These are phyloP conservation scores for Coniella vitis DNA, from an alignment of 2,329 filamentous ascomycete genomes.

Conservation along the genomic window DNA sequence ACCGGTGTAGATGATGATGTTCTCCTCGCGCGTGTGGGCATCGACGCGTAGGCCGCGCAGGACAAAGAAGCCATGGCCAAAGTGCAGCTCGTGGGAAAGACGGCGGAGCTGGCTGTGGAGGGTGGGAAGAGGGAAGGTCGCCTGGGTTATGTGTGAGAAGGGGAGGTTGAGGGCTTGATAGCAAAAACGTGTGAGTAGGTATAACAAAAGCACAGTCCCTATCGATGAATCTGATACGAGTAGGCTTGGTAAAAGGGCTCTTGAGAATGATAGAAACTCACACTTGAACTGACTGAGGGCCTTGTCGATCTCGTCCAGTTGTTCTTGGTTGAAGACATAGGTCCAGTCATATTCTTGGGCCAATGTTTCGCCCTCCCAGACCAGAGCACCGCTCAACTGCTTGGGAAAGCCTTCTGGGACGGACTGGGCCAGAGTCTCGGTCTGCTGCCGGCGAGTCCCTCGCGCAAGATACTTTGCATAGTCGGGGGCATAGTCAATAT, in stretches of 20 bases:
- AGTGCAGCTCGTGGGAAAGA: conserved; percentile 48
- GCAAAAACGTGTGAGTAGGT: neutral
- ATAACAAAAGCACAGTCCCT: no score
- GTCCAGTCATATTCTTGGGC: conserved; percentile 45
- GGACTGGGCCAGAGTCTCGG: conserved; percentile 30
- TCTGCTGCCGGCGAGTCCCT: conserved; percentile 35
- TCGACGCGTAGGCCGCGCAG: conserved; percentile 50
- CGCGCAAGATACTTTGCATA: conserved; percentile 46
- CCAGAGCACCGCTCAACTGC: conserved; percentile 41
- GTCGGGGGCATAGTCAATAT: conserved; percentile 52
- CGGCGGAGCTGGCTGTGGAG: conserved; percentile 43
- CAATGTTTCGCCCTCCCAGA: conserved; percentile 50
- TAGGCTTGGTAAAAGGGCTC: no score
- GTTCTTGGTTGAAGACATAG: conserved; percentile 37
- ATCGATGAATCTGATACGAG: no score
- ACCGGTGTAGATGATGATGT: conserved; percentile 53
- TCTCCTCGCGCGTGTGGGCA: conserved; percentile 47
- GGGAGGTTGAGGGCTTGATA: conserved; percentile 28
- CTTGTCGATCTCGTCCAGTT: conserved; percentile 42
- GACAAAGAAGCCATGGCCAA: conserved; percentile 54
- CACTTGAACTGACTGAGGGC: conserved; percentile 37
- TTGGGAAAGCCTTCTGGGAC: conserved; percentile 45
- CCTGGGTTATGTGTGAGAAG: conserved; percentile 36
- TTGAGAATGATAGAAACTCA: conserved; percentile 17
- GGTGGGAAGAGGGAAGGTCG: conserved; percentile 49